phyloP scores from a whole-genome alignment of 768 basidiomycete genomes.

The Leccinum subtestaceum region DNA sequence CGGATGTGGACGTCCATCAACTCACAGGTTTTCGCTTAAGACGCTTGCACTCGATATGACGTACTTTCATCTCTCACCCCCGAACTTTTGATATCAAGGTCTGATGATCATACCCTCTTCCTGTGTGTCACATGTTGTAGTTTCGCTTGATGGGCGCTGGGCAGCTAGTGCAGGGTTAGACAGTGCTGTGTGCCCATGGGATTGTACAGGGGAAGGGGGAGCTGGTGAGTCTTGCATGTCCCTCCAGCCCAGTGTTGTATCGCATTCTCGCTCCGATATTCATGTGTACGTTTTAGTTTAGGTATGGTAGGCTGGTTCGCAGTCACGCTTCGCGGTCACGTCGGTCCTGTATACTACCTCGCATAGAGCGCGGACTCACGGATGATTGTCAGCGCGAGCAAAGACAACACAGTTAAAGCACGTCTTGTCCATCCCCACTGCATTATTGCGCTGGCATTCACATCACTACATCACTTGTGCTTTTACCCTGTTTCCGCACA shows the following conservation, averaged over 20 bases:
- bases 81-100: slow-evolving; percentile 90
- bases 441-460: neutral
- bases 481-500: neutral
- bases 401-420: slow-evolving; percentile 94
- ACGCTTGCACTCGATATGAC: slow-evolving; percentile 54
- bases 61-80: slow-evolving; percentile 57
- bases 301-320: slow-evolving; percentile 72
- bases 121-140: slow-evolving; percentile 95
- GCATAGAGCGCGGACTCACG: slow-evolving; percentile 95
- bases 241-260: neutral
- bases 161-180: slow-evolving; percentile 93
- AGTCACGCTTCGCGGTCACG: slow-evolving; percentile 86
- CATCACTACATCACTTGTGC: no score
- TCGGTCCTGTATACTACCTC: slow-evolving; percentile 89
- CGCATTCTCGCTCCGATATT: neutral
- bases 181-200: slow-evolving; percentile 89
- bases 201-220: slow-evolving; percentile 33
- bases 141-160: slow-evolving; percentile 86
- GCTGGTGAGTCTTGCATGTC: slow-evolving; percentile 35
- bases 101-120: slow-evolving; percentile 97
- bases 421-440: slow-evolving; percentile 17
- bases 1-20: no score
- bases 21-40: slow-evolving; percentile 36
- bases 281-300: neutral
- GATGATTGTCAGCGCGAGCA: slow-evolving; percentile 90